Evolutionary conservation across 257 asterid species (phyloP), one percentile per base, ranked within the genome.

Genomic region (Craterostigma plantagineum): DNA sequence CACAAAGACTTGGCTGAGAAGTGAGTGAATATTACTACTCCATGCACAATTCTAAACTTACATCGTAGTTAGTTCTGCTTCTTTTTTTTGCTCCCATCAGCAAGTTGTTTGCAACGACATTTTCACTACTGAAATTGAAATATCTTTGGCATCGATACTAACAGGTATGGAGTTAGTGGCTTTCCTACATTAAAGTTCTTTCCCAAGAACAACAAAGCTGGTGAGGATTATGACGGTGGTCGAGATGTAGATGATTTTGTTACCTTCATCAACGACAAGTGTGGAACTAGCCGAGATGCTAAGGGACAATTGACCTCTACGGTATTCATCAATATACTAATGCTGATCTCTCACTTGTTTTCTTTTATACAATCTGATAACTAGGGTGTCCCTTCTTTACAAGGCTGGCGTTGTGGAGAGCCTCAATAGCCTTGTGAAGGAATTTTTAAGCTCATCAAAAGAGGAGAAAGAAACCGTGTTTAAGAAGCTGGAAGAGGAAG

Each of bases 191-290:
- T 67, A 57, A 87, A 83, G 50, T 87, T 87, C 76, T 87, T 87
- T 76, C 92, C 98, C 3, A 87, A 76, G 83, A 73, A 63, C 59
- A 87, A 79, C 69, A 87, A 82, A 65, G 92, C 68, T 27, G 98
- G 98, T 69, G 95, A 82, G 65, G 91, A 79, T 54, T 82, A 74
- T 67, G 92, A 82, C 9, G 95, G 95, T 48, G 74, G 66, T 38
- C 43, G 74, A 42, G 69, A 54, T 54, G 14, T 62, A 36, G 63
- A 59, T 7, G 69, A 72, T 59, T 76, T 87, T 46, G 86, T 87
- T 49, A 61, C 69, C 16, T 87, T 87, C 56, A 82, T 82, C 61
- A 87, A 87, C 48, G 93, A 79, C 70, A 87, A 77, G 55, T 64
- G 61, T 60, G 93, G 92, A 54, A 82, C 93, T 52, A 76, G 72